Percentiles rank a stretch among this genome's conserved stretches.
Conservation (phyloP, 441 rosid genomes). For the Gossypium lobatum region DNA sequence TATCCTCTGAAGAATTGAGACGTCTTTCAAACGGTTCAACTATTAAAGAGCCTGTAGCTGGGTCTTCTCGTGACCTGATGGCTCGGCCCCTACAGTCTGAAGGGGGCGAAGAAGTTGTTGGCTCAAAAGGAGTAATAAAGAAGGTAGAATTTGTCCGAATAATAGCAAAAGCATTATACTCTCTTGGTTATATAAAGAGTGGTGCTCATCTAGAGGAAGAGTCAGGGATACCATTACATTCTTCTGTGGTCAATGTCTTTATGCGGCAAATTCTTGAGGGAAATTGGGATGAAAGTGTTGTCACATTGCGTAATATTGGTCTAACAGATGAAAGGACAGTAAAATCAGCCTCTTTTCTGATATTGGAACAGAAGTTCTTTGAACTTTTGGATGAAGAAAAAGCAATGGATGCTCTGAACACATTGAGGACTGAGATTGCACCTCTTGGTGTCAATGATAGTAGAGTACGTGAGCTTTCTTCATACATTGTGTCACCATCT, state of each 20-base stretch:
- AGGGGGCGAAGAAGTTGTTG: constrained; percentile 50
- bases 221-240: constrained; percentile 50
- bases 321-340: constrained; percentile 34
- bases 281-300: constrained; percentile 46
- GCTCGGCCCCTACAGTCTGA: constrained; percentile 52
- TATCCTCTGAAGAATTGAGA: constrained; percentile 36
- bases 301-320: constrained; percentile 37
- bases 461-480: constrained; percentile 43
- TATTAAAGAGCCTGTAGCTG: constrained; percentile 27
- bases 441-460: constrained; percentile 35
- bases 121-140: constrained; percentile 50
- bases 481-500: constrained; percentile 32
- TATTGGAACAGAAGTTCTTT: constrained; percentile 56
- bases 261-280: constrained; percentile 49
- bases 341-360: constrained; percentile 48
- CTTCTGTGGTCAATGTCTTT: constrained; percentile 36
- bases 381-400: constrained; percentile 43
- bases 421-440: constrained; percentile 54
- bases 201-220: constrained; percentile 61
- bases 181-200: constrained; percentile 57
- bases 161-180: constrained; percentile 47
- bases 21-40: constrained; percentile 43
- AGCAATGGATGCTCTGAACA: constrained; percentile 43
- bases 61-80: constrained; percentile 43
- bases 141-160: constrained; percentile 56